A percentile compares a stretch with the other conserved stretches of the same genome.
Evolutionary conservation across 371 early-diverging fungal genomes (phyloP).

Genomic region (Batrachochytrium dendrobatidis): DNA sequence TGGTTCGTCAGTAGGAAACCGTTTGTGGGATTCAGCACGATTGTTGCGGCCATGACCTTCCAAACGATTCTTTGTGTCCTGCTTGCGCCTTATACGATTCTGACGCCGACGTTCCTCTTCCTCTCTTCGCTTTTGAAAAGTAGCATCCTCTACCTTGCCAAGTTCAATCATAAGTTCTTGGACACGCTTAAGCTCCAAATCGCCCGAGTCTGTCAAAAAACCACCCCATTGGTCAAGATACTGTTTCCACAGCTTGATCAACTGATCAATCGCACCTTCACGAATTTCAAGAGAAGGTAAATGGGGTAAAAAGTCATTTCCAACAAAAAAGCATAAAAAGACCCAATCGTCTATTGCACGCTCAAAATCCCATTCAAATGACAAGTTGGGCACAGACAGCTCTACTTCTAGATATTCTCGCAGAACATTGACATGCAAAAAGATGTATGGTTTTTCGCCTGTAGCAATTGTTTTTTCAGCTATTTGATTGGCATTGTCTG

Average conservation of each 20-base stretch:
- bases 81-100: slow-evolving; percentile 19
- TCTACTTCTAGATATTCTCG: slow-evolving; percentile 91
- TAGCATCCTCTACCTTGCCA: slow-evolving; percentile 76
- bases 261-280: slow-evolving; percentile 91
- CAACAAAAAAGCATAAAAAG: slow-evolving; percentile 98
- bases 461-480: slow-evolving; percentile 43
- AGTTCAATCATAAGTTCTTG: slow-evolving; percentile 74
- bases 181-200: slow-evolving; percentile 67
- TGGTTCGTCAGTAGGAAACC: background rate
- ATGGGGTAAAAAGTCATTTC: slow-evolving; percentile 99
- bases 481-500: slow-evolving; percentile 53
- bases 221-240: slow-evolving; percentile 65
- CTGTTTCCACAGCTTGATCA: slow-evolving; percentile 83
- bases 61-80: slow-evolving; percentile 17
- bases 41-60: too few species aligned
- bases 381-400: slow-evolving; percentile 51
- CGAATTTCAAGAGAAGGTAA: slow-evolving; percentile 95
- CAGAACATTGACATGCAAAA: slow-evolving; percentile 79
- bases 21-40: too few species aligned
- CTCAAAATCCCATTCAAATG: slow-evolving; percentile 73
- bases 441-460: slow-evolving; percentile 73
- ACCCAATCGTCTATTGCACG: slow-evolving; percentile 98
- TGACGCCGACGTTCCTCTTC: slow-evolving; percentile 43
- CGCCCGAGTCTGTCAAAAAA: slow-evolving; percentile 81
- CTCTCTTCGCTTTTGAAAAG: slow-evolving; percentile 67